phyloP scores from a whole-genome alignment of 225 moss, liverwort and hornwort species.

The Polytrichum commune region DNA sequence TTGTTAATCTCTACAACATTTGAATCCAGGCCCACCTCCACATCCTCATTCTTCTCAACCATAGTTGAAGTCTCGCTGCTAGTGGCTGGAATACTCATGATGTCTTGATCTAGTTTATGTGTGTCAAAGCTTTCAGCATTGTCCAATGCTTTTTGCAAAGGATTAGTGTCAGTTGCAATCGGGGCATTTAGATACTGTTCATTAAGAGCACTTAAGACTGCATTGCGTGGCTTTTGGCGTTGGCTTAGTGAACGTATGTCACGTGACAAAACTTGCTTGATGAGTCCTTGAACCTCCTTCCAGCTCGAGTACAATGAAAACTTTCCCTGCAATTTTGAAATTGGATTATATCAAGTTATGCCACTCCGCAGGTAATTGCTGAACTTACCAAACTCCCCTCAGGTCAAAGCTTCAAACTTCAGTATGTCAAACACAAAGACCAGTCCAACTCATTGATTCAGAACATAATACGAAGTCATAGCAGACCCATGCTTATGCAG shows the following conservation, averaged over 20 bases:
- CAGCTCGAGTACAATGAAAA: constrained; percentile 72
- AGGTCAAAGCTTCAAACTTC: too few relatives aligned
- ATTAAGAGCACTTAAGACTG: constrained; percentile 73
- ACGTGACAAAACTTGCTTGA: constrained; percentile 81
- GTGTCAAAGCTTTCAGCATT: constrained; percentile 40
- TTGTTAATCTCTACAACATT: constrained; percentile 12
- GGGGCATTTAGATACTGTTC: constrained; percentile 56
- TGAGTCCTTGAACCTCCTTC: constrained; percentile 57
- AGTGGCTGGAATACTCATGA: not conserved
- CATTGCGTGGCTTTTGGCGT: constrained; percentile 82
- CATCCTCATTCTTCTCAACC: constrained; percentile 15
- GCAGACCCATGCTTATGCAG: too few relatives aligned
- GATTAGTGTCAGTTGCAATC: constrained; percentile 21
- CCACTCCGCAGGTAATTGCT: too few relatives aligned
- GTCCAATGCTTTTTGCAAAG: constrained; percentile 37
- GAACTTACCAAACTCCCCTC: too few relatives aligned
- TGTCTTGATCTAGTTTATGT: constrained; percentile 1
- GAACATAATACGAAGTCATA: too few relatives aligned
- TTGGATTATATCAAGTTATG: too few relatives aligned
- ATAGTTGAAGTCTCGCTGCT: constrained; percentile 10
- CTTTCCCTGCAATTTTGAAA: constrained; percentile 54
- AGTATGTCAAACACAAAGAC: too few relatives aligned
- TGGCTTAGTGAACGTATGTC: constrained; percentile 93
- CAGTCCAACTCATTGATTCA: too few relatives aligned
- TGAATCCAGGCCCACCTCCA: constrained; percentile 8